Conservation (phyloP, 2,329 filamentous ascomycete species). For the Cordyceps javanica region DNA sequence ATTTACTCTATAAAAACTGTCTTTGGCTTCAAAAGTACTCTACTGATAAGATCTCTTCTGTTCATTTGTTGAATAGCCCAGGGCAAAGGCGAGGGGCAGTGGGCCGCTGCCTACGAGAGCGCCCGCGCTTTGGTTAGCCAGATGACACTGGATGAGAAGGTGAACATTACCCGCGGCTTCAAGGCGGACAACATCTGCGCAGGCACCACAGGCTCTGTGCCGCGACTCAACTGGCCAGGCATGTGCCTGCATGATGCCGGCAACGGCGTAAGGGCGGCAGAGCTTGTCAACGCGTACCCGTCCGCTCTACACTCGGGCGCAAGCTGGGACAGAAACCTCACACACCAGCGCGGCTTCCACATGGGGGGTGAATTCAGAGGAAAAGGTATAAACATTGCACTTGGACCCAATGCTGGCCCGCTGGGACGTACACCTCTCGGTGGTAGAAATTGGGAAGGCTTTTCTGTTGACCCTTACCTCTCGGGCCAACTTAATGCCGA, state of each 20-base stretch:
- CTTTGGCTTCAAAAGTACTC: too few species aligned
- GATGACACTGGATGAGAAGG: slow-evolving; percentile 63
- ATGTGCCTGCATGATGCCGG: slow-evolving; percentile 45
- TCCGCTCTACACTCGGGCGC: slow-evolving; percentile 43
- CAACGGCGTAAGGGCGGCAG: slow-evolving; percentile 42
- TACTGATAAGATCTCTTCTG: background rate
- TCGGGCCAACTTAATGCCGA: slow-evolving; percentile 66
- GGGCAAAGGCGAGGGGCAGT: slow-evolving; percentile 32
- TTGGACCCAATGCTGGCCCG: slow-evolving; percentile 66
- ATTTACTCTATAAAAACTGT: background rate
- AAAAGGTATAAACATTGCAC: slow-evolving; percentile 59
- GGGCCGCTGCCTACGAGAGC: slow-evolving; percentile 53
- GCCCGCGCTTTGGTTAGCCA: slow-evolving; percentile 51
- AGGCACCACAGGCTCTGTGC: slow-evolving; percentile 40
- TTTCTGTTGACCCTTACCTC: slow-evolving; percentile 64
- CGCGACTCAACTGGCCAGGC: slow-evolving; percentile 39
- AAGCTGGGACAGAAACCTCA: slow-evolving; percentile 48
- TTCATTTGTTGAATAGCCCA: slow-evolving; percentile 19
- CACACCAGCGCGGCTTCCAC: slow-evolving; percentile 42
- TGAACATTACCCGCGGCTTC: slow-evolving; percentile 45
- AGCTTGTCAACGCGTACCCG: slow-evolving; percentile 42
- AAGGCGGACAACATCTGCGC: slow-evolving; percentile 46
- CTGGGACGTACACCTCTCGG: slow-evolving; percentile 64
- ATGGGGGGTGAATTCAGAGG: slow-evolving; percentile 53
- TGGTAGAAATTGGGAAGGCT: slow-evolving; percentile 71